Percentiles rank a stretch among this genome's conserved stretches.
Conservation (phyloP, 768 basidiomycete genomes). For the Lanmaoa rubissima region DNA sequence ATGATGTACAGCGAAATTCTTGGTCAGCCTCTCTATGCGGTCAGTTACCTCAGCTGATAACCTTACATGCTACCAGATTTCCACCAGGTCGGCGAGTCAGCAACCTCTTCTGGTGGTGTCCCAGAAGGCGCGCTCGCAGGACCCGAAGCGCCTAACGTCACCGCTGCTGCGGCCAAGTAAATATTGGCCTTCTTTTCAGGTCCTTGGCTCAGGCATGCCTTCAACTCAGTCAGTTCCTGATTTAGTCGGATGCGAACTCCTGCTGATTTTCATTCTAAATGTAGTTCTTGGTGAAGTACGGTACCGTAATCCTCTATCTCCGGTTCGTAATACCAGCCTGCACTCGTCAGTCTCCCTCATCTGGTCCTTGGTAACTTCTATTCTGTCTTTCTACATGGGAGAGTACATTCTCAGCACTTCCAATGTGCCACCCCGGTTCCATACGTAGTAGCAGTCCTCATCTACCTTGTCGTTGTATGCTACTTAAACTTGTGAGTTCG, state of each 20-base stretch:
- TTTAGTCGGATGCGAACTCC: neutral
- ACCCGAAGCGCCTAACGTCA: slow-evolving; percentile 39
- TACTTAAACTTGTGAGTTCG: slow-evolving; percentile 12
- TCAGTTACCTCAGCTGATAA: neutral
- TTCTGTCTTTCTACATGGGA: slow-evolving; percentile 4
- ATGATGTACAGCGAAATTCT: slow-evolving; percentile 99
- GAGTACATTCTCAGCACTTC: slow-evolving; percentile 10
- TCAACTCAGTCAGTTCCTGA: slow-evolving; percentile 12
- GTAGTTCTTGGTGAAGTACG: slow-evolving; percentile 14
- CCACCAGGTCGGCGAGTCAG: slow-evolving; percentile 69
- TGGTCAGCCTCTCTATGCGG: slow-evolving; percentile 49
- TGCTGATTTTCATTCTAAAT: neutral
- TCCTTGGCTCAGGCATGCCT: slow-evolving; percentile 7
- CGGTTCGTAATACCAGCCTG: slow-evolving; percentile 16
- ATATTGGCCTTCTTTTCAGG: neutral
- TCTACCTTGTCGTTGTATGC: slow-evolving; percentile 10
- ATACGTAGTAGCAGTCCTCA: slow-evolving; percentile 5
- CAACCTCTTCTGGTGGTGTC: slow-evolving; percentile 34
- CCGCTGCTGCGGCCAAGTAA: slow-evolving; percentile 17
- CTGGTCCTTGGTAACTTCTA: slow-evolving; percentile 11
- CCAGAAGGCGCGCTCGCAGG: slow-evolving; percentile 71
- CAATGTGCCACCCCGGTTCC: slow-evolving; percentile 12
- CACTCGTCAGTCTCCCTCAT: slow-evolving; percentile 1
- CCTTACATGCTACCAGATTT: slow-evolving; percentile 51
- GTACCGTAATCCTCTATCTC: slow-evolving; percentile 14